Conservation (phyloP, 2,329 filamentous ascomycete genomes). For the Pseudogymnoascus sp. region DNA sequence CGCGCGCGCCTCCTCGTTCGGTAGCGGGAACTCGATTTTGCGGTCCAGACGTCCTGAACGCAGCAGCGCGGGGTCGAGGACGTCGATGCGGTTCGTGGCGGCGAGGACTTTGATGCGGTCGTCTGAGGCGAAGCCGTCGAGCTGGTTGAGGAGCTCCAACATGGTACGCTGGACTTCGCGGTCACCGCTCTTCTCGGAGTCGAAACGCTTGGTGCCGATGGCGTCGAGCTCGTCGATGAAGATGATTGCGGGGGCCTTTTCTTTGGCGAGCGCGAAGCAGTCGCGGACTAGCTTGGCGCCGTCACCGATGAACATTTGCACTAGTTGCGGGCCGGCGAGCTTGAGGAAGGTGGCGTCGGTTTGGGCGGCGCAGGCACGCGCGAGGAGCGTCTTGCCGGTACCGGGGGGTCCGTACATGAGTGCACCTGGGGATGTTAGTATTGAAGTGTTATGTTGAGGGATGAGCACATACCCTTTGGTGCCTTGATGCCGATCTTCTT, state of each 20-base stretch:
- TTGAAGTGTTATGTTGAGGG: neutral
- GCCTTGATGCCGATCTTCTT: conserved; percentile 99
- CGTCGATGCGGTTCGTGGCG: conserved; percentile 89
- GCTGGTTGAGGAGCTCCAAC: conserved; percentile 96
- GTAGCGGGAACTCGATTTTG: conserved; percentile 97
- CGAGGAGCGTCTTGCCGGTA: conserved; percentile 85
- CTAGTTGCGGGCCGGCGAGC: conserved; percentile 90
- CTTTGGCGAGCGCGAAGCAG: conserved; percentile 94
- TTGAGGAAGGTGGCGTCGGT: conserved; percentile 98
- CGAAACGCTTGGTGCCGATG: conserved; percentile 97
- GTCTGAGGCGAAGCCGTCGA: conserved; percentile 95
- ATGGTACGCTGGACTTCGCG: conserved; percentile 97
- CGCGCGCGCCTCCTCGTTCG: conserved; percentile 93
- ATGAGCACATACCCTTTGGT: conserved; percentile 70
- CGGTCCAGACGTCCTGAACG: conserved; percentile 87
- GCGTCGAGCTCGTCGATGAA: conserved; percentile 99
- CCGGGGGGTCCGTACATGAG: conserved; percentile 95
- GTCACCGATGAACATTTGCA: conserved; percentile 99
- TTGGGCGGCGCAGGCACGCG: conserved; percentile 92
- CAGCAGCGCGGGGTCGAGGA: conserved; percentile 83
- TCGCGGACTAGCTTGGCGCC: conserved; percentile 96
- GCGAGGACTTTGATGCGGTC: conserved; percentile 95
- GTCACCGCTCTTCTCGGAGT: conserved; percentile 96
- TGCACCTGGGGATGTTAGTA: conserved; percentile 53
- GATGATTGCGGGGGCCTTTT: conserved; percentile 98